A percentile compares a stretch with the other conserved stretches of the same genome.
phyloP scores from a whole-genome alignment of 1,139 yeast species.

The Saccharomyces uvarum region DNA sequence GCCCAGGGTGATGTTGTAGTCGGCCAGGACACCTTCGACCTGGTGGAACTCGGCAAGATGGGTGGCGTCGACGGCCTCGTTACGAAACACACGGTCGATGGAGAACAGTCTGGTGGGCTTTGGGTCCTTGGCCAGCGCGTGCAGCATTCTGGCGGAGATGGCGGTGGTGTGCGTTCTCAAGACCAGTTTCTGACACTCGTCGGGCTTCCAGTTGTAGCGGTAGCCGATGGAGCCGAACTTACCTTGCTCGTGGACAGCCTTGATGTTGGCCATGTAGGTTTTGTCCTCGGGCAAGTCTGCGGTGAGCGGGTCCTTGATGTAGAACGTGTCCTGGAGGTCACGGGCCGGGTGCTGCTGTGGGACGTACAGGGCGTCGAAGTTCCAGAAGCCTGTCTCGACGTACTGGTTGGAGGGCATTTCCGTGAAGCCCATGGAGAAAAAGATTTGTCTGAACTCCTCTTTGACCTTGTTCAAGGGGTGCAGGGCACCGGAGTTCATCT shows the following conservation, averaged over 20 bases:
- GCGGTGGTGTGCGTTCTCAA: slow-evolving; percentile 97
- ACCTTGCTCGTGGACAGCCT: slow-evolving; percentile 81
- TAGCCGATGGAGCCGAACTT: slow-evolving; percentile 93
- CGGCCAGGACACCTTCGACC: slow-evolving; percentile 98
- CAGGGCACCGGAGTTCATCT: slow-evolving; percentile 82
- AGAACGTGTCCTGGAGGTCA: slow-evolving; percentile 96
- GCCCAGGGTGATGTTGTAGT: slow-evolving; percentile 88
- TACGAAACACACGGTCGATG: slow-evolving; percentile 97
- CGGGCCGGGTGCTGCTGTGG: slow-evolving; percentile 99
- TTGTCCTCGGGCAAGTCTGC: slow-evolving; percentile 80
- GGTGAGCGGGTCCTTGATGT: slow-evolving; percentile 79
- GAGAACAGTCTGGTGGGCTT: slow-evolving; percentile 88
- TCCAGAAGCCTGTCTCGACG: slow-evolving; percentile 98
- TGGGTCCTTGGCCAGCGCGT: slow-evolving; percentile 81
- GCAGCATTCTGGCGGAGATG: slow-evolving; percentile 79
- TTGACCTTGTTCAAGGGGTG: slow-evolving; percentile 95
- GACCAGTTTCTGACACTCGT: slow-evolving; percentile 84
- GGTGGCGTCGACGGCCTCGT: slow-evolving; percentile 99
- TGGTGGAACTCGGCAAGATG: slow-evolving; percentile 99
- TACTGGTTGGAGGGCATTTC: slow-evolving; percentile 99
- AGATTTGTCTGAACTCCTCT: slow-evolving; percentile 95
- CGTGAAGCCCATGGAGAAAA: slow-evolving; percentile 94
- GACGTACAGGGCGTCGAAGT: slow-evolving; percentile 88
- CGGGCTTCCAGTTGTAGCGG: slow-evolving; percentile 94
- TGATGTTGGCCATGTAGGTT: slow-evolving; percentile 68